Percentiles rank a stretch among this genome's conserved stretches.
phyloP scores from a whole-genome alignment of 2,329 filamentous ascomycete genomes.

The Trichoderma sp. region DNA sequence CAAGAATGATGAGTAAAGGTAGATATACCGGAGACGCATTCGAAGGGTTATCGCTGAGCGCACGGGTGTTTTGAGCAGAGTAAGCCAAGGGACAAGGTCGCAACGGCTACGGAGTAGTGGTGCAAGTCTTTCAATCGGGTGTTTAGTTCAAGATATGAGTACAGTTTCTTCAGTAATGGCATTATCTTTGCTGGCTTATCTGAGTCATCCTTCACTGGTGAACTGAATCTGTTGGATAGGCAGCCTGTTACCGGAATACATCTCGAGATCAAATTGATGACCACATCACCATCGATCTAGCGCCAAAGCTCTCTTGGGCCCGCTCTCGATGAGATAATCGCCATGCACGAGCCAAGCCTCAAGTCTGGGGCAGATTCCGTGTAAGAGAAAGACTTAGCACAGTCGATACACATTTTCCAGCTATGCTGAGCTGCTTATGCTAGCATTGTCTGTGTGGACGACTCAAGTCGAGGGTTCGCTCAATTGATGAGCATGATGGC shows the following conservation, averaged over 20 bases:
- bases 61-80: background rate
- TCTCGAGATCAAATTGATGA: background rate
- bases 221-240: background rate
- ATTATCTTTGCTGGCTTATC: background rate
- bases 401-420: background rate
- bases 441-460: background rate
- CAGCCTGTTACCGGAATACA: background rate
- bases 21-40: background rate
- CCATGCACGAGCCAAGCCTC: background rate
- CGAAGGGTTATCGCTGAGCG: background rate
- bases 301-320: background rate
- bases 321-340: background rate
- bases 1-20: background rate
- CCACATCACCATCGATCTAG: background rate
- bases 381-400: background rate
- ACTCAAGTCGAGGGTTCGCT: background rate
- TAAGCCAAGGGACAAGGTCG: background rate
- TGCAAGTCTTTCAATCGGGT: background rate
- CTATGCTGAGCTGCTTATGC: conserved; percentile 2
- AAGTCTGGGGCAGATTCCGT: background rate
- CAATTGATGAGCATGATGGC: background rate
- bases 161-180: background rate
- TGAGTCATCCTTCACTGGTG: background rate
- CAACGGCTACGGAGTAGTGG: background rate
- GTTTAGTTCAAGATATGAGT: background rate